Percentiles rank a stretch among this genome's conserved stretches.
These are phyloP conservation scores for Xylariaceae sp. DNA, from an alignment of 2,329 filamentous ascomycete species.

Conservation along the genomic window DNA sequence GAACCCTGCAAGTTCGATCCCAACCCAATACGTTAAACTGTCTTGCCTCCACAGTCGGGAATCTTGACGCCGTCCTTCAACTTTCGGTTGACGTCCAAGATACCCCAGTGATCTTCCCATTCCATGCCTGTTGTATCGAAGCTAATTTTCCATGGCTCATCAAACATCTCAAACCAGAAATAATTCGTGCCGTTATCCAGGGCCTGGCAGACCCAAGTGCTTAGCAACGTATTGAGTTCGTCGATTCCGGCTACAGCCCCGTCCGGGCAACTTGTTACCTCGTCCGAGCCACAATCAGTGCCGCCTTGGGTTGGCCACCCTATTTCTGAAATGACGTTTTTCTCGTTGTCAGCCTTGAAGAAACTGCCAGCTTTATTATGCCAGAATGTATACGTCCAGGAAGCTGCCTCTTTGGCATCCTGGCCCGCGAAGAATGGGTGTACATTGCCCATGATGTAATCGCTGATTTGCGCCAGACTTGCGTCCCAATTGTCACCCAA, in stretches of 20 bases:
- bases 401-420: slow-evolving; percentile 68
- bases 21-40: too few relatives aligned
- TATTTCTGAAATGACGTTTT: slow-evolving; percentile 86
- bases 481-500: slow-evolving; percentile 86
- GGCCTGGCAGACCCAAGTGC: slow-evolving; percentile 81
- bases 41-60: slow-evolving; percentile 83
- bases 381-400: slow-evolving; percentile 88
- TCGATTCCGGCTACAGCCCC: slow-evolving; percentile 79
- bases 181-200: slow-evolving; percentile 86
- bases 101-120: slow-evolving; percentile 96
- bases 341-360: slow-evolving; percentile 65
- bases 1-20: neutral
- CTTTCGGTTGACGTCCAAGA: slow-evolving; percentile 84
- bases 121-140: slow-evolving; percentile 73
- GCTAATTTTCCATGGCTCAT: slow-evolving; percentile 89
- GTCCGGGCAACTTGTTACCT: slow-evolving; percentile 59
- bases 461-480: slow-evolving; percentile 71
- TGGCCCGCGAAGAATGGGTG: slow-evolving; percentile 94
- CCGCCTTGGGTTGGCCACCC: slow-evolving; percentile 90
- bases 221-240: slow-evolving; percentile 86
- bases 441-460: slow-evolving; percentile 95
- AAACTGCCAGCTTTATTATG: slow-evolving; percentile 68
- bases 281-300: slow-evolving; percentile 70
- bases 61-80: slow-evolving; percentile 85
- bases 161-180: slow-evolving; percentile 97